These are phyloP conservation scores for Candida xiaguanensis DNA, from an alignment of 805 yeast genomes.

Conservation along the genomic window DNA sequence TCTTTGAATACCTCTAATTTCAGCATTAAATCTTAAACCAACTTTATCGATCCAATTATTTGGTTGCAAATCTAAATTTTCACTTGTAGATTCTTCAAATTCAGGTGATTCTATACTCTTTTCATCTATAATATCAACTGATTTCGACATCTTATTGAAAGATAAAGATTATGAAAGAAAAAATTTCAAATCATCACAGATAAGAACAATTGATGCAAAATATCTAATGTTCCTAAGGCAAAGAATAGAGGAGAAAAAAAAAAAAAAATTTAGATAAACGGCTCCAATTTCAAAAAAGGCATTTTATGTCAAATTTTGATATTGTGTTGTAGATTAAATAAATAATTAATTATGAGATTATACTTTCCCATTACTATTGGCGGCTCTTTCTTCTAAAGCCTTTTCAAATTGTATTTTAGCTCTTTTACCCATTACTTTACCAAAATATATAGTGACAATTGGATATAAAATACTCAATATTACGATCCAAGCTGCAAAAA, in stretches of 20 bases:
- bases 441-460: constrained; percentile 40
- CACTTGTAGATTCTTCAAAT: background rate
- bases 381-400: background rate
- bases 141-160: constrained; percentile 1
- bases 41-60: constrained; percentile 19
- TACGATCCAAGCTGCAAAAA: constrained; percentile 59
- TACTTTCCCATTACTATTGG: background rate
- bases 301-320: too few relatives aligned
- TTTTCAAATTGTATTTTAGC: constrained; percentile 1
- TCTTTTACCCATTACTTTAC: constrained; percentile 24
- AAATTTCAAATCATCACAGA: too few relatives aligned
- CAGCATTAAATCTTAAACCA: constrained; percentile 24
- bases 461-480: constrained; percentile 45
- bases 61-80: background rate
- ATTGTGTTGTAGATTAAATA: too few relatives aligned
- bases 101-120: constrained; percentile 1
- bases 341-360: background rate
- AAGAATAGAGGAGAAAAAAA: too few relatives aligned
- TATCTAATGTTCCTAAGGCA: too few relatives aligned
- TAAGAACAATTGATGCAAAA: too few relatives aligned
- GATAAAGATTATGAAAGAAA: too few relatives aligned
- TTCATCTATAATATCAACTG: background rate
- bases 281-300: too few relatives aligned
- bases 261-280: too few relatives aligned
- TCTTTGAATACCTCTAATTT: constrained; percentile 25